phyloP scores from a whole-genome alignment of 2,329 filamentous ascomycete genomes.

The Exophiala oligosperma region DNA sequence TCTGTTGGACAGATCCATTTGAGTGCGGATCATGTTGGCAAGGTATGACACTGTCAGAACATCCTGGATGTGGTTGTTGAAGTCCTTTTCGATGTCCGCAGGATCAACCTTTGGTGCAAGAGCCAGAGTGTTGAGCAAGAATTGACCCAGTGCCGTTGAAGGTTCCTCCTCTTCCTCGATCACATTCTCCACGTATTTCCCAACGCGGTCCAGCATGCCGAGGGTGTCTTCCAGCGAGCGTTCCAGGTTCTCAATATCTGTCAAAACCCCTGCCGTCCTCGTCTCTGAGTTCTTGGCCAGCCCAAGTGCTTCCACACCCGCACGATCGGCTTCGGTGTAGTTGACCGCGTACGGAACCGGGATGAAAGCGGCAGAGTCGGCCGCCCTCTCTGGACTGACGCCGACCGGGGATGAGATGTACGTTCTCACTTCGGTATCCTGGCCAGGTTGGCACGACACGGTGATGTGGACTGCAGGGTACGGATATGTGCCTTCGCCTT shows the following conservation, averaged over 20 bases:
- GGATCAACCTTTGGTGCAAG: slow-evolving; percentile 93
- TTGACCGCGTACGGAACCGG: slow-evolving; percentile 93
- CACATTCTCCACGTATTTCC: slow-evolving; percentile 88
- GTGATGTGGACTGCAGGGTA: slow-evolving; percentile 98
- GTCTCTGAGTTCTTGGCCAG: slow-evolving; percentile 77
- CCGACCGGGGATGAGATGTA: slow-evolving; percentile 96
- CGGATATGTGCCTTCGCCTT: slow-evolving; percentile 94
- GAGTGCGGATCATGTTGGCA: slow-evolving; percentile 96
- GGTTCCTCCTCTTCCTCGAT: slow-evolving; percentile 92
- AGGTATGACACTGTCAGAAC: slow-evolving; percentile 97
- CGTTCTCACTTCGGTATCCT: slow-evolving; percentile 84
- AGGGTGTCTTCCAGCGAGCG: slow-evolving; percentile 84
- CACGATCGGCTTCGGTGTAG: slow-evolving; percentile 78
- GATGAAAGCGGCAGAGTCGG: slow-evolving; percentile 95
- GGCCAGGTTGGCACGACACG: slow-evolving; percentile 82
- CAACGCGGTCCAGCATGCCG: slow-evolving; percentile 85
- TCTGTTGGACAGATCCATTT: slow-evolving; percentile 96
- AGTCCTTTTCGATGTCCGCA: slow-evolving; percentile 89
- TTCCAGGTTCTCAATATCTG: slow-evolving; percentile 88
- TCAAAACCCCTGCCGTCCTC: slow-evolving; percentile 70
- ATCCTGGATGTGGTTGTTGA: slow-evolving; percentile 99
- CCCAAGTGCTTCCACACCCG: slow-evolving; percentile 78
- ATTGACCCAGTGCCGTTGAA: slow-evolving; percentile 89
- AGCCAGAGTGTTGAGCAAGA: slow-evolving; percentile 88
- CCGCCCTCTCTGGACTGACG: slow-evolving; percentile 89